phyloP scores from a whole-genome alignment of 1,284 basidiomycete species.

The Ceratobasidium sp. region DNA sequence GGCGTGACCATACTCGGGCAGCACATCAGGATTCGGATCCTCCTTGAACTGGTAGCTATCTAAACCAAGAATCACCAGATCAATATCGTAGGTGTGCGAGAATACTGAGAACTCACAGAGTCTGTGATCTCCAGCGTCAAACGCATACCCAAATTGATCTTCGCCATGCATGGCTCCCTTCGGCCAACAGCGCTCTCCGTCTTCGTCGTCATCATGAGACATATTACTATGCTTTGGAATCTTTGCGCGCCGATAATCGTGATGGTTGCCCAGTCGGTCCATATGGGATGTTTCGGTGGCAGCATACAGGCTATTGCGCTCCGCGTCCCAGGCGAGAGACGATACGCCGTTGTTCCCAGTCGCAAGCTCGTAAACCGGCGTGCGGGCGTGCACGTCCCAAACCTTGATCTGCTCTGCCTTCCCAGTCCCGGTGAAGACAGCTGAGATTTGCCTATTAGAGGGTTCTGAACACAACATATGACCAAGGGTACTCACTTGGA shows the following conservation, averaged over 20 bases:
- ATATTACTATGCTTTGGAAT: background rate
- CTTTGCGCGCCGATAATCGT: constrained; percentile 14
- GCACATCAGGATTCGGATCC: background rate
- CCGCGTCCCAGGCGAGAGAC: constrained; percentile 24
- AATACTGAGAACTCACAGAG: constrained; percentile 7
- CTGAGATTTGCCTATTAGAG: background rate
- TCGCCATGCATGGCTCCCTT: background rate
- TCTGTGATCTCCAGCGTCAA: constrained; percentile 9
- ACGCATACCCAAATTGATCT: constrained; percentile 13
- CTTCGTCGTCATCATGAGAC: constrained; percentile 2
- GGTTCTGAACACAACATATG: background rate
- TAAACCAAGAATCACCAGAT: background rate
- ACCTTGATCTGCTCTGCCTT: constrained; percentile 19
- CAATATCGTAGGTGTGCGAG: too few relatives aligned
- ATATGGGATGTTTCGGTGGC: constrained; percentile 12
- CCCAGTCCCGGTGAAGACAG: constrained; percentile 16
- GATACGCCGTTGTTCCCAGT: constrained; percentile 35
- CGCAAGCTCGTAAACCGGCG: constrained; percentile 27
- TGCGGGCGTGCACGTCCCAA: constrained; percentile 37
- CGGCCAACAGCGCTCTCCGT: constrained; percentile 22
- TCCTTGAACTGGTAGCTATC: constrained; percentile 9
- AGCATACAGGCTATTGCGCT: constrained; percentile 19
- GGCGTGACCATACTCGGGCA: constrained; percentile 18
- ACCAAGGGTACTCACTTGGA: constrained; percentile 3
- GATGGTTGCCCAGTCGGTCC: constrained; percentile 22